These are phyloP conservation scores for Chaetomium sp. DNA, from an alignment of 2,329 filamentous ascomycete genomes.

Conservation along the genomic window DNA sequence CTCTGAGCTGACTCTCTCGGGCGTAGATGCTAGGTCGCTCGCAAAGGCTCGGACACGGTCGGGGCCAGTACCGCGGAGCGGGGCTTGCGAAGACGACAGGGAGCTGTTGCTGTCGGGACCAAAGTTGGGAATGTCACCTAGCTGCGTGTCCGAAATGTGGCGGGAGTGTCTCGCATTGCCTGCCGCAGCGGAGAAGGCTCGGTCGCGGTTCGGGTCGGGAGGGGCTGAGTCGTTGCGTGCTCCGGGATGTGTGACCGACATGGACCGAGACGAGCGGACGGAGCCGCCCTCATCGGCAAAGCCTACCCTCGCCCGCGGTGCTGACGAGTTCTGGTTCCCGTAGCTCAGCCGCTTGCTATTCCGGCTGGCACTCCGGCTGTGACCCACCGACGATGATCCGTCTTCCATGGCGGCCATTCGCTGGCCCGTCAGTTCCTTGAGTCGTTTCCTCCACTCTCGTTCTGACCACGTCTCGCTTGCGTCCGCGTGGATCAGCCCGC, in stretches of 20 bases:
- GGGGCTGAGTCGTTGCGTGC: slow-evolving; percentile 47
- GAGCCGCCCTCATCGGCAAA: slow-evolving; percentile 51
- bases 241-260: slow-evolving; percentile 38
- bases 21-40: slow-evolving; percentile 40
- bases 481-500: slow-evolving; percentile 68
- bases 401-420: slow-evolving; percentile 63
- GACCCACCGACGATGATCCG: slow-evolving; percentile 31
- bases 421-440: slow-evolving; percentile 81
- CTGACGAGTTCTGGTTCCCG: slow-evolving; percentile 31
- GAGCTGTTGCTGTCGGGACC: slow-evolving; percentile 8
- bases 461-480: slow-evolving; percentile 76
- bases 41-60: slow-evolving; percentile 28
- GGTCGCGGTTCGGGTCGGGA: slow-evolving; percentile 36
- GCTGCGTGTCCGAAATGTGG: slow-evolving; percentile 43
- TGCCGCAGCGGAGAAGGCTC: slow-evolving; percentile 30
- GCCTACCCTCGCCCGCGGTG: slow-evolving; percentile 43
- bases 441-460: slow-evolving; percentile 77
- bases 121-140: slow-evolving; percentile 24
- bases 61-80: slow-evolving; percentile 14
- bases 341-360: slow-evolving; percentile 53
- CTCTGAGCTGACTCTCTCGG: slow-evolving; percentile 51
- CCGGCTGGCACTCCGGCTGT: slow-evolving; percentile 51
- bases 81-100: slow-evolving; percentile 18
- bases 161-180: slow-evolving; percentile 35
- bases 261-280: slow-evolving; percentile 47